Evolutionary conservation across 2,329 filamentous ascomycete genomes (phyloP), one percentile per base, ranked within the genome.

Genomic region (Colletotrichum sp.): DNA sequence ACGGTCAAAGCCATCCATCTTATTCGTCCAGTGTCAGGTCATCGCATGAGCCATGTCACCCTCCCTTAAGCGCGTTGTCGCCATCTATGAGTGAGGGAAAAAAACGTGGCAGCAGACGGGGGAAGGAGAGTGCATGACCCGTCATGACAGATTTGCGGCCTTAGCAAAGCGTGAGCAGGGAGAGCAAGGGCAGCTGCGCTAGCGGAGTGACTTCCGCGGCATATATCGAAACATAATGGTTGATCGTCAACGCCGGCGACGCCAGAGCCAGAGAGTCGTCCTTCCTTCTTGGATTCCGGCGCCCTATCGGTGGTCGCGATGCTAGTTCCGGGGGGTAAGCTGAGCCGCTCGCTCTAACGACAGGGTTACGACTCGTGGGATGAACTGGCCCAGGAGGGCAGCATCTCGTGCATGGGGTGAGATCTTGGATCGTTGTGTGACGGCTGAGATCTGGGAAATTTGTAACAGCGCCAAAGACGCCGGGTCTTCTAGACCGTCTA

Each of bases 321-420:
- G 43, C 58, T 28, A 60, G 36, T 26, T 52, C 26, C 30, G 13
- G 63, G 69, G 24, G 58, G 58, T 12, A 34, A 26, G 48, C 34
- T 38, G 43, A 69, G 34, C 58, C 58, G 65, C 64, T 58, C 26
- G 38, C 38, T 48, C 38, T 69, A 36, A 48, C 12, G 36, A 68
- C 70, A 75, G 64, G 71, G 64, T 34, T 71, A 67, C 73, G 73
- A 75, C 69, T 75, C 70, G 73, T 34, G 72, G 32, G 66, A 68
- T 67, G 58, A 61, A 32, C 18, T 34, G 58, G 26, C 28, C 38
- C 26, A 30, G 24, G 30, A 55, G 52, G 68, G 34, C 30, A 38
- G 34, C 18, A n/a, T 60, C 26, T 57, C 58, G 15, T 38, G 69
- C 55, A 73, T 60, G 64, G 64, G 16, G 34, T 48, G 52, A 73